Base-by-base conservation (phyloP, 2,329 filamentous ascomycete species). In the Fusarium secorum region DNA sequence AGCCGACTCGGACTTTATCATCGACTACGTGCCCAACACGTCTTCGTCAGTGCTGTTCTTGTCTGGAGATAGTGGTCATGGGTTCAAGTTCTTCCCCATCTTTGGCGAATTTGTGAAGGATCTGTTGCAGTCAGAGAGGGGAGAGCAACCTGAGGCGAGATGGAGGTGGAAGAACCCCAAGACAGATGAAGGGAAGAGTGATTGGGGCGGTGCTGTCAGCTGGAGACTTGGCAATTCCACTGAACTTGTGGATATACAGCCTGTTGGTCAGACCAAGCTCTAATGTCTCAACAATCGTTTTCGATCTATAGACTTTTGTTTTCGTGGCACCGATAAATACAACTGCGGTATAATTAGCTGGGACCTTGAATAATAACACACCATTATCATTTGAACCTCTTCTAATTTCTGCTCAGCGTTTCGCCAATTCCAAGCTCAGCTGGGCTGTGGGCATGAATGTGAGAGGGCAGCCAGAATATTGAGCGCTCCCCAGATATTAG, bases 41-140 rank as follows among this genome's bases (percentile, higher is more conserved):
- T 78, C 79, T 4, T 84, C 82, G 1, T 71, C 74, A 0, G 80
- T 90, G 5, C 76, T 90, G 5, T 74, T 89, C 0, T 68, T 86
- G 1, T 84, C 86, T 0, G 88, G 88, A 1, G 88, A 90, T 72
- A 90, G 87, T 3, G 88, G 88, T 0, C 88, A 90, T 72, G 87
- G 85, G 0, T 90, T 90, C 76, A 90, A 90, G 78, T 87, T 90
- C 84, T 84, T 90, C 51, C 88, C 87, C 0, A 83, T 89, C 28
- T 80, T 88, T n/a, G 88, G 88, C 0, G 76, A 79, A n/a, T 90
- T 86, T 82, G 83, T 89, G 4, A 80, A 77, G 45, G 80, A 83
- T 15, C 70, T 89, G 9, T 54, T 90, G 0, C 79, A 82, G 26
- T 78, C 81, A 4, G 78, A 80, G 1, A 73, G 64, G 2, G 61